Conservation (phyloP, 1,284 basidiomycete genomes). For the Ceratobasidium sp. region DNA sequence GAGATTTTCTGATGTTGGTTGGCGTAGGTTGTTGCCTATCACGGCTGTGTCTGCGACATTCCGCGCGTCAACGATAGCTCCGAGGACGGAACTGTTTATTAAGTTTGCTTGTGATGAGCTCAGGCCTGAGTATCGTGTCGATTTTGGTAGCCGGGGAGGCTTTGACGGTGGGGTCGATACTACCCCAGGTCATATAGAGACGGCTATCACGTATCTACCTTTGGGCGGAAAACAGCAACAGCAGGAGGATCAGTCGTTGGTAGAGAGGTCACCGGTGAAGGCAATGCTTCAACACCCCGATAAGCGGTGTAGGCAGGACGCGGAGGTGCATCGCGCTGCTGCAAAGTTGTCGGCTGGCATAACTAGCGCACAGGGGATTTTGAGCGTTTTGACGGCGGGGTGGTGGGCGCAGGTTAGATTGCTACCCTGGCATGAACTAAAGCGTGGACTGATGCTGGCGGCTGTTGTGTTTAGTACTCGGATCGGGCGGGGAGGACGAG, state of each 20-base stretch:
- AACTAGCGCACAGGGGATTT: slow-evolving; percentile 44
- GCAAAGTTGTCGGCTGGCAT: slow-evolving; percentile 40
- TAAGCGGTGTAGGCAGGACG: slow-evolving; percentile 45
- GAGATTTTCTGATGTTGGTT: slow-evolving; percentile 1
- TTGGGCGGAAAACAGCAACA: neutral
- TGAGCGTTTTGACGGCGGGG: slow-evolving; percentile 45
- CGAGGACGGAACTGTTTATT: slow-evolving; percentile 47
- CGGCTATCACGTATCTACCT: slow-evolving; percentile 12
- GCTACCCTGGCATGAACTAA: slow-evolving; percentile 14
- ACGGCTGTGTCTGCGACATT: slow-evolving; percentile 39
- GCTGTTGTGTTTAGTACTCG: slow-evolving; percentile 66
- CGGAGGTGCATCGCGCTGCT: slow-evolving; percentile 46
- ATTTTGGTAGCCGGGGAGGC: neutral
- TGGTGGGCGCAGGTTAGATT: slow-evolving; percentile 67
- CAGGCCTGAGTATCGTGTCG: slow-evolving; percentile 47
- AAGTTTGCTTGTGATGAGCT: slow-evolving; percentile 47
- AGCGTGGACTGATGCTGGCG: neutral
- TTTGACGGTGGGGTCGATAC: neutral
- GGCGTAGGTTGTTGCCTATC: slow-evolving; percentile 45
- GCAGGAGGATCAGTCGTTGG: neutral
- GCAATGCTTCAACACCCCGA: slow-evolving; percentile 42
- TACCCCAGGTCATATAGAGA: neutral
- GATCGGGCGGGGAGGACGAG: slow-evolving; percentile 82
- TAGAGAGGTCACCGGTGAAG: neutral
- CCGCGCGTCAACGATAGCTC: slow-evolving; percentile 45